A percentile compares a stretch with the other conserved stretches of the same genome.
Evolutionary conservation across 1,284 basidiomycete species (phyloP).

Genomic region (Sporisorium exsertum): DNA sequence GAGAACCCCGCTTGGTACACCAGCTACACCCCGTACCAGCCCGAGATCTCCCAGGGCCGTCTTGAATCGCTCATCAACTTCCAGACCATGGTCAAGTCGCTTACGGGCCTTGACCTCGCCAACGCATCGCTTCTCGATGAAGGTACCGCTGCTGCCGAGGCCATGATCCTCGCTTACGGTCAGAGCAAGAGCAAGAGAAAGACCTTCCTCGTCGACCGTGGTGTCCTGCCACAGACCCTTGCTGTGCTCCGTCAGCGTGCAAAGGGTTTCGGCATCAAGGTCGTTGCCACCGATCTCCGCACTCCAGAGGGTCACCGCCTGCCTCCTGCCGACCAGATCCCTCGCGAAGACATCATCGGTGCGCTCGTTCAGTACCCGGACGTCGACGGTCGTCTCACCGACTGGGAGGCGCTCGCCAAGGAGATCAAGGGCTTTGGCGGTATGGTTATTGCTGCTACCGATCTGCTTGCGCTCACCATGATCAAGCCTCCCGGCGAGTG

Average conservation of each 20-base stretch:
- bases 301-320: constrained; percentile 55
- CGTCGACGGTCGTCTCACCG: constrained; percentile 84
- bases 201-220: constrained; percentile 65
- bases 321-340: constrained; percentile 57
- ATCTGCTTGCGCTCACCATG: constrained; percentile 91
- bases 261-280: constrained; percentile 66
- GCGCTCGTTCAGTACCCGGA: constrained; percentile 83
- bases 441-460: constrained; percentile 87
- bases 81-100: constrained; percentile 94
- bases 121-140: constrained; percentile 68
- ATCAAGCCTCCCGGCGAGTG: constrained; percentile 97
- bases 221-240: constrained; percentile 67
- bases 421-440: constrained; percentile 81
- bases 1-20: constrained; percentile 99
- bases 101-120: constrained; percentile 89
- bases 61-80: constrained; percentile 96
- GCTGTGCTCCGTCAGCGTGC: constrained; percentile 66
- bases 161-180: constrained; percentile 65
- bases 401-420: constrained; percentile 79
- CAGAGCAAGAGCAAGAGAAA: constrained; percentile 60
- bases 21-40: constrained; percentile 90
- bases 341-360: constrained; percentile 76
- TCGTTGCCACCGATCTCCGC: constrained; percentile 59
- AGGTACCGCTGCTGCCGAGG: constrained; percentile 68
- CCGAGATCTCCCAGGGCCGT: constrained; percentile 90